phyloP scores from a whole-genome alignment of 1,284 basidiomycete species.

The Athelia psychrophila region DNA sequence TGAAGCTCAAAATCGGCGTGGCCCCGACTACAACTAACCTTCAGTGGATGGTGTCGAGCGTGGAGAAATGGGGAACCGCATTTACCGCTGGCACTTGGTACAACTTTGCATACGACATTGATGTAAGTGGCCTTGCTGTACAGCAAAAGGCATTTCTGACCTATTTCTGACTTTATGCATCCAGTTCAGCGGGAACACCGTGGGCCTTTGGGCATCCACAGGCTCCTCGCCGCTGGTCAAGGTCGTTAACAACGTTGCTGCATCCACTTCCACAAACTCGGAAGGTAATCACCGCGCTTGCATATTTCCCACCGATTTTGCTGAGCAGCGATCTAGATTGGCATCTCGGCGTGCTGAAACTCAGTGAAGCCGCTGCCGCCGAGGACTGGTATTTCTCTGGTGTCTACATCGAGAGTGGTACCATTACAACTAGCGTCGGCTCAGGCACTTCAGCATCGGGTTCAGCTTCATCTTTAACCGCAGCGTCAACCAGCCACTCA shows the following conservation, averaged over 20 bases:
- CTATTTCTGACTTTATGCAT: constrained; percentile 3
- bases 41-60: constrained; percentile 48
- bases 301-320: no score
- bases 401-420: constrained; percentile 55
- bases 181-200: constrained; percentile 50
- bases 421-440: constrained; percentile 52
- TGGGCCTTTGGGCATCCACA: constrained; percentile 59
- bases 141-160: background rate
- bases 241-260: constrained; percentile 46
- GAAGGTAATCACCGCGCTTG: no score
- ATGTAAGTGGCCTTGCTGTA: constrained; percentile 33
- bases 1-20: constrained; percentile 56
- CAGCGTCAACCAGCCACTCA: constrained; percentile 15
- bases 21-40: constrained; percentile 46
- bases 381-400: constrained; percentile 63
- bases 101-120: constrained; percentile 64
- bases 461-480: constrained; percentile 16
- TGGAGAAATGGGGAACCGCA: constrained; percentile 49
- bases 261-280: constrained; percentile 56
- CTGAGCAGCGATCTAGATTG: constrained; percentile 34
- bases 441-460: constrained; percentile 26
- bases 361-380: constrained; percentile 41
- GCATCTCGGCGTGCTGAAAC: constrained; percentile 61
- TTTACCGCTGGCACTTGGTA: constrained; percentile 57
- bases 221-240: constrained; percentile 45